These are phyloP conservation scores for Alternaria triticina DNA, from an alignment of 2,329 filamentous ascomycete species.

Conservation along the genomic window DNA sequence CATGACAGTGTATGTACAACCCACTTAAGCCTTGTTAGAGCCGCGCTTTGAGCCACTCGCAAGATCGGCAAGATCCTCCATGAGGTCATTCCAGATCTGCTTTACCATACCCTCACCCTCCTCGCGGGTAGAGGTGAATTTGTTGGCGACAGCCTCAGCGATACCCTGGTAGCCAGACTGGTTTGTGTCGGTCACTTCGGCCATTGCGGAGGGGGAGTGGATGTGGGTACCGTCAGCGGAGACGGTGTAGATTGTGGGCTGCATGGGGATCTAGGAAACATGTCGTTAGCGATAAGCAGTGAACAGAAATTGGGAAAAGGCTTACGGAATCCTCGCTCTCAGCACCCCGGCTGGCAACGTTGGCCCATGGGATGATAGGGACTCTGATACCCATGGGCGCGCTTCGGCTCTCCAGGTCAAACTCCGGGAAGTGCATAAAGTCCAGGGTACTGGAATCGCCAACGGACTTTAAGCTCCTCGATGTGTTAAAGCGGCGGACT, in stretches of 20 bases:
- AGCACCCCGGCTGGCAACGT: slow-evolving; percentile 20
- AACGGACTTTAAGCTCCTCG: slow-evolving; percentile 61
- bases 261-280: slow-evolving; percentile 53
- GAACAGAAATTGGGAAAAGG: background rate
- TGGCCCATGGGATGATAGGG: slow-evolving; percentile 54
- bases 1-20: background rate
- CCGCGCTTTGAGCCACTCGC: slow-evolving; percentile 45
- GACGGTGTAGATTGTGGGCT: slow-evolving; percentile 63
- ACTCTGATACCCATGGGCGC: slow-evolving; percentile 52
- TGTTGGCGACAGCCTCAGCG: slow-evolving; percentile 56
- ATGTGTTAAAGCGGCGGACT: slow-evolving; percentile 67
- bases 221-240: slow-evolving; percentile 57
- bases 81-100: slow-evolving; percentile 55
- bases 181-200: slow-evolving; percentile 64
- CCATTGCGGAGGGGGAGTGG: slow-evolving; percentile 60
- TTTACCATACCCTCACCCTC: slow-evolving; percentile 52
- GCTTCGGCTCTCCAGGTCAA: slow-evolving; percentile 51
- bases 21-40: slow-evolving; percentile 29
- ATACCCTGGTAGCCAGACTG: slow-evolving; percentile 63
- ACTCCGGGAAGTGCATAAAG: slow-evolving; percentile 66
- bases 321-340: slow-evolving; percentile 35
- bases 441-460: slow-evolving; percentile 67
- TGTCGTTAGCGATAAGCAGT: background rate
- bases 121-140: slow-evolving; percentile 45
- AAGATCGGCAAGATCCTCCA: slow-evolving; percentile 54